phyloP scores from a whole-genome alignment of 2,329 filamentous ascomycete species.

The Diaporthe sp. region DNA sequence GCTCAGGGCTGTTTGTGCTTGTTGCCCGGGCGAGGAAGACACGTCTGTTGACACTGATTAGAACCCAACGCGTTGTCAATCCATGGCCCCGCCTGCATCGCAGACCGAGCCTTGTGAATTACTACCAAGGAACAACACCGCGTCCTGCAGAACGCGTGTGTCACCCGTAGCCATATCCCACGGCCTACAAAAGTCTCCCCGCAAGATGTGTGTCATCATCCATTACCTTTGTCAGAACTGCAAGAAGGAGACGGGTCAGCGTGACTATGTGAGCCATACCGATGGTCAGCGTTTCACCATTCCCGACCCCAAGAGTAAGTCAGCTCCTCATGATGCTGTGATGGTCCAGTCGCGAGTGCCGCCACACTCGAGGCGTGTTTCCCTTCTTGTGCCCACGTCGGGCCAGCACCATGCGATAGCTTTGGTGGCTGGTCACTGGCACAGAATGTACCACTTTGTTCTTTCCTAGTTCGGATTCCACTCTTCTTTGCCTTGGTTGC shows the following conservation, averaged over 20 bases:
- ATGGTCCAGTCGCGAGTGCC: background rate
- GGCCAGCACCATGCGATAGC: too few species aligned
- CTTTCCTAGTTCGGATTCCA: background rate
- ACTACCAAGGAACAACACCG: background rate
- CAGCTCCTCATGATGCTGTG: accelerated
- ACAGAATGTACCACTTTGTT: background rate
- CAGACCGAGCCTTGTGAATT: background rate
- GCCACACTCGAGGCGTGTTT: background rate
- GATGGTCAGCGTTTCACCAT: background rate
- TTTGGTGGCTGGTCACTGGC: too few species aligned
- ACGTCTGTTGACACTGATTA: background rate
- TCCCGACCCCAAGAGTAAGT: background rate
- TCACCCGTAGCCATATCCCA: too few species aligned
- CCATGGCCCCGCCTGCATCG: background rate
- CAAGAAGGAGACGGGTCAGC: background rate
- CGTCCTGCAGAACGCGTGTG: too few species aligned
- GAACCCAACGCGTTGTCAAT: too few species aligned
- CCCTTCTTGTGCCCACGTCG: background rate
- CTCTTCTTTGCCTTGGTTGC: accelerated
- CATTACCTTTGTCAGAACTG: background rate
- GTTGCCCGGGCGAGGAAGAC: background rate
- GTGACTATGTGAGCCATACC: background rate
- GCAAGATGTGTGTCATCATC: slow-evolving; percentile 9
- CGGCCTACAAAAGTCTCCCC: background rate
- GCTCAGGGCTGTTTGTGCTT: background rate